Conservation (phyloP, 1,139 yeast genomes). For the Blastobotrys raffinosifermentans region DNA sequence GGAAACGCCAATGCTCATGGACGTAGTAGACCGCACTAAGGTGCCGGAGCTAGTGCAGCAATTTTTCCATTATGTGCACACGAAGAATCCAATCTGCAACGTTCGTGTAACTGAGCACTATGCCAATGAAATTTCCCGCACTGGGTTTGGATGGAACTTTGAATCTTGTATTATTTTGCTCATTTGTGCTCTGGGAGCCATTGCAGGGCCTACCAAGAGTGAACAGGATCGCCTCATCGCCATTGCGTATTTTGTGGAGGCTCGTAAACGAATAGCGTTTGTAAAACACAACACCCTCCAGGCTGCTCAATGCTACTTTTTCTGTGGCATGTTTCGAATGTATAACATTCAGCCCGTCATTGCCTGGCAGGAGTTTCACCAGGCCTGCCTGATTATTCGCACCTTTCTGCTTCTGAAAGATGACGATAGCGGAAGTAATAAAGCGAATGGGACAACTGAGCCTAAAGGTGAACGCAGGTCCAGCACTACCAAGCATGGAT, state of each 20-base stretch:
- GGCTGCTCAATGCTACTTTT: conserved; percentile 16
- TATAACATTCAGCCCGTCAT: conserved; percentile 16
- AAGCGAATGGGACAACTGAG: conserved; percentile 6
- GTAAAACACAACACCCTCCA: conserved; percentile 13
- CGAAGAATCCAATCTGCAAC: conserved; percentile 18
- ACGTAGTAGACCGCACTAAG: too few relatives aligned
- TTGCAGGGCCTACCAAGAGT: conserved; percentile 10
- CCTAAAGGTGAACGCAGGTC: background rate
- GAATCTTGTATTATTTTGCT: conserved; percentile 15
- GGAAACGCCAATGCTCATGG: conserved; percentile 14
- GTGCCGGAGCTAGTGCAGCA: too few relatives aligned
- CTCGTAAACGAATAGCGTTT: conserved; percentile 16
- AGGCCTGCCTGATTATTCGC: conserved; percentile 18
- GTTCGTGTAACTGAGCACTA: conserved; percentile 14
- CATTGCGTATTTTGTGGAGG: conserved; percentile 16
- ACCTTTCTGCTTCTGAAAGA: conserved; percentile 13
- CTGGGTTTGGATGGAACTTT: conserved; percentile 16
- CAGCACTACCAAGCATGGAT: too few relatives aligned
- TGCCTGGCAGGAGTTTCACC: conserved; percentile 19
- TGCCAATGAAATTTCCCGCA: conserved; percentile 14
- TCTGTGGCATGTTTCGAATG: conserved; percentile 17
- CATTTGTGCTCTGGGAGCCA: conserved; percentile 15
- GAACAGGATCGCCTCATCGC: conserved; percentile 7
- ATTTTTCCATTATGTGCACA: conserved; percentile 16
- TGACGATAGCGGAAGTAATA: conserved; percentile 3